Percentiles rank a stretch among this genome's conserved stretches.
phyloP scores from a whole-genome alignment of 371 early-diverging fungal genomes.

The Cokeromyces recurvatus region DNA sequence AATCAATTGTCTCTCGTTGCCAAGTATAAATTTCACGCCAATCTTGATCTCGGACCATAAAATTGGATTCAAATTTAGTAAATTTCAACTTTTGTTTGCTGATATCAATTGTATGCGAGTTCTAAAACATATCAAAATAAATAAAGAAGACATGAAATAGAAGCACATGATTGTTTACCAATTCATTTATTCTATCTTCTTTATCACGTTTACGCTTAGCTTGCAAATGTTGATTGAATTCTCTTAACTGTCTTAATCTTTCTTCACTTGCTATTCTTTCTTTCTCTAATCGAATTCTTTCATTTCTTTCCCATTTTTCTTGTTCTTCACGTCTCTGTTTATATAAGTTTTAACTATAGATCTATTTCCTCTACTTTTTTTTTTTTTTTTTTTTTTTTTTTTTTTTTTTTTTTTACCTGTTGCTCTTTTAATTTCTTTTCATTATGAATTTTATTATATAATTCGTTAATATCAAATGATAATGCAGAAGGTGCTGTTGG shows the following conservation, averaged over 20 bases:
- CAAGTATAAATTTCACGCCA: constrained; percentile 24
- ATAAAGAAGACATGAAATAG: too few relatives aligned
- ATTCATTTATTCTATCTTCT: constrained; percentile 1
- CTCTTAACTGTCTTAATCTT: constrained; percentile 10
- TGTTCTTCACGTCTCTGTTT: constrained; percentile 21
- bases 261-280: constrained; percentile 9
- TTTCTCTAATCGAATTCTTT: constrained; percentile 14
- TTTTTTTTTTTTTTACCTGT: constrained; percentile 31
- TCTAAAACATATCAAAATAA: constrained; percentile 7
- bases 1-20: constrained; percentile 34
- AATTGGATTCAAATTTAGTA: constrained; percentile 18
- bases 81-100: constrained; percentile 34
- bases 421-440: constrained; percentile 26
- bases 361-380: neutral
- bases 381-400: constrained; percentile 29
- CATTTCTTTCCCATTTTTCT: constrained; percentile 13
- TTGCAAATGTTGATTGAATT: constrained; percentile 11
- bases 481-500: neutral
- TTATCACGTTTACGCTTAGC: constrained; percentile 4
- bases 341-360: too few relatives aligned
- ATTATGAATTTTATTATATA: constrained; percentile 24
- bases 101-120: constrained; percentile 20
- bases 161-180: too few relatives aligned
- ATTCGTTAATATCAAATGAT: constrained; percentile 24
- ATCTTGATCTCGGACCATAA: constrained; percentile 21